Conservation (phyloP, 2,329 filamentous ascomycete species). For the Epicoccum sorghinum region DNA sequence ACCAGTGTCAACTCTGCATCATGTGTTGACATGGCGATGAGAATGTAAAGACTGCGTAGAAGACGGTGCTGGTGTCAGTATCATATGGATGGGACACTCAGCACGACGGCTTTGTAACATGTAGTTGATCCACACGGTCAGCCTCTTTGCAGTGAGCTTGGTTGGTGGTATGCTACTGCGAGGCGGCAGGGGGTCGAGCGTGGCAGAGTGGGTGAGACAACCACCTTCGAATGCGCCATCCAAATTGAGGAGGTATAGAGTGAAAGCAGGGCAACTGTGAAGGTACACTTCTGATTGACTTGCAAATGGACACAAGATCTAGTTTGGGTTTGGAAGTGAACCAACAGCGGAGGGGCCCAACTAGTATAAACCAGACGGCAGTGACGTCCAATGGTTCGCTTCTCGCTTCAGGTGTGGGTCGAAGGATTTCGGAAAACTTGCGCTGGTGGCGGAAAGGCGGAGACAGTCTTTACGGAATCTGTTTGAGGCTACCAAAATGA, state of each 20-base stretch:
- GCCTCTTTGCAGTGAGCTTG: constrained; percentile 44
- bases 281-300: not conserved
- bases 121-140: constrained; percentile 21
- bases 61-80: constrained; percentile 11
- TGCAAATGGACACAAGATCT: not conserved
- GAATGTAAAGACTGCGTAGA: constrained; percentile 3
- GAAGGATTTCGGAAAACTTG: constrained; percentile 17
- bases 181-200: constrained; percentile 21
- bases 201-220: constrained; percentile 4
- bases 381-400: constrained; percentile 16
- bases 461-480: constrained; percentile 2
- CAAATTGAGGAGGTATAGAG: constrained; percentile 23
- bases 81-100: constrained; percentile 2
- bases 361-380: constrained; percentile 12
- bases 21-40: constrained; percentile 33
- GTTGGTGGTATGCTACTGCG: constrained; percentile 38
- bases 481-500: constrained; percentile 3
- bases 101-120: not conserved
- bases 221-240: constrained; percentile 42
- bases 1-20: constrained; percentile 22
- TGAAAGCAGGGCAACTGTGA: not conserved
- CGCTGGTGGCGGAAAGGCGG: constrained; percentile 12
- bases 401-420: constrained; percentile 17
- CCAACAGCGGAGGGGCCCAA: constrained; percentile 3
- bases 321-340: not conserved